Evolutionary conservation across 306 rosid genomes (phyloP), one percentile per base, ranked within the genome.

Genomic region (Spatholobus suberectus): DNA sequence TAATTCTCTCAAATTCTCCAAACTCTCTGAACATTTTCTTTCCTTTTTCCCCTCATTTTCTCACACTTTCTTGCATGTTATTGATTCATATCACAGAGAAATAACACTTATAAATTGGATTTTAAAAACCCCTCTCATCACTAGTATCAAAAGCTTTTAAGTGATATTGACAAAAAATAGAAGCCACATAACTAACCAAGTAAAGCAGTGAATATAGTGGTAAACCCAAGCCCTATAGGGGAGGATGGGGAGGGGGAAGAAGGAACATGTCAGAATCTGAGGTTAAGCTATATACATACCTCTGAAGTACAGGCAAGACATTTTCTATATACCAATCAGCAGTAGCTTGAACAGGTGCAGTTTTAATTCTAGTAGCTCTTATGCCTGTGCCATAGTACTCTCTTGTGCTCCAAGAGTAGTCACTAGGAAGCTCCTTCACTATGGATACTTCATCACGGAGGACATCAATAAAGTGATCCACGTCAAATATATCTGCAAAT

Each of bases 311-410:
- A 14, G 99, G 98, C 82, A 90, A 86, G 51, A 94, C 97, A 79
- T 92, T 94, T 73, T 96, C 97, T 62, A 80, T 89, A 83, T 94
- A 96, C 99, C 99, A 96, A 54, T 91, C 91, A 40, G 94, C 95
- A 9, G 97, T 87, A 73, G 99, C 99, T 75, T 94, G 99, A 85
- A 89, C 86, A 13, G 99, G 99, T 29, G 98, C 97, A 62, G 98
- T 91, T 89, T 96, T 96, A 76, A 96, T 89, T 86, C 99, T 84
- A 15, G 95, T 96, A 67, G 81, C 85, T 57, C 99, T 94, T 77
- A 92, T 96, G 58, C 98, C 98, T 0, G 92, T 89, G 58, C 90
- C 96, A 79, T 96, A 96, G 85, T 88, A 96, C 75, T 96, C 98
- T 90, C 99, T 89, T 17, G 99, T 89, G 84, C 99, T 96, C 97